Conservation (phyloP, 768 basidiomycete genomes). For the Suillus clintonianus region DNA sequence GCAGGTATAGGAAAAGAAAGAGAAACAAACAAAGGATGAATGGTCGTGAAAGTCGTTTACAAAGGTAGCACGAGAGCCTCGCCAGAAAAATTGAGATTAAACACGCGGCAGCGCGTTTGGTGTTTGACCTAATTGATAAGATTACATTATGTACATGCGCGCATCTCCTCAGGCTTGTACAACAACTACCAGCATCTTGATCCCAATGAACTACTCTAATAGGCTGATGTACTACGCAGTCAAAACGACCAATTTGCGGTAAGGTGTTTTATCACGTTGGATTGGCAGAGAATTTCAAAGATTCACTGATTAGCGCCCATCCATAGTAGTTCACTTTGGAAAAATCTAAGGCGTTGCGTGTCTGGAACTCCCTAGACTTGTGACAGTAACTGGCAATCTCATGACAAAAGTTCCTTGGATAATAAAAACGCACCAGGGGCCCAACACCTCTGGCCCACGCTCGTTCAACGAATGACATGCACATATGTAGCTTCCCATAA, state of each 20-base stretch:
- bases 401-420: not conserved
- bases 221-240: not conserved
- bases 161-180: not conserved
- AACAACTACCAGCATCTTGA: not conserved
- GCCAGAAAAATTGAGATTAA: constrained; percentile 9
- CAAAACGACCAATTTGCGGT: not conserved
- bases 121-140: not conserved
- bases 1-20: constrained; percentile 3
- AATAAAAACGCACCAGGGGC: not conserved
- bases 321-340: no score
- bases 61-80: constrained; percentile 13
- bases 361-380: not conserved
- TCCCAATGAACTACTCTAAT: not conserved
- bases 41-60: constrained; percentile 15
- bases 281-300: not conserved
- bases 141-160: not conserved
- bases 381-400: not conserved
- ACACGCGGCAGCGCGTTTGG: constrained; percentile 1
- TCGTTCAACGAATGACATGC: not conserved
- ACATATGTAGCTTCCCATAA: not conserved
- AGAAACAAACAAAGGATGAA: constrained; percentile 2
- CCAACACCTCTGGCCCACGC: not conserved
- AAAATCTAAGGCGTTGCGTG: not conserved
- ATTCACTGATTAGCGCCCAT: not conserved
- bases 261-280: not conserved